Conservation (phyloP, 2,329 filamentous ascomycete genomes). For the Ramichloridium luteum region DNA sequence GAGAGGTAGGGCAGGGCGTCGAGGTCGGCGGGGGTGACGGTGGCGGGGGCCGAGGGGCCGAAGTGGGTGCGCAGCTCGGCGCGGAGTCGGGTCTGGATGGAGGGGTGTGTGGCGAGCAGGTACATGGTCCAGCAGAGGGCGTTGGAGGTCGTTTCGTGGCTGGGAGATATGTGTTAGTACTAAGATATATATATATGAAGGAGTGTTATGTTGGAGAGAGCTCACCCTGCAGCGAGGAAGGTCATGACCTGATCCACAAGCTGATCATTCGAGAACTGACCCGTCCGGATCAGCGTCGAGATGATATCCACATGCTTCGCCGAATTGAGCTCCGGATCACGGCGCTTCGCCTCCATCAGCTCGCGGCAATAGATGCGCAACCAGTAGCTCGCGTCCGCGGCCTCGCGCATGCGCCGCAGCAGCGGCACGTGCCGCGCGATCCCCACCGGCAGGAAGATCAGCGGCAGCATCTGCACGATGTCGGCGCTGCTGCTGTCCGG, state of each 20-base stretch:
- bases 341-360: constrained; percentile 1
- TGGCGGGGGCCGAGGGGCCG: background rate
- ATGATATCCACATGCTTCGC: constrained; percentile 26
- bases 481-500: background rate
- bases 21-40: constrained; percentile 29
- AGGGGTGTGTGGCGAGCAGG: constrained; percentile 39
- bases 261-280: constrained; percentile 37
- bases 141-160: constrained; percentile 62
- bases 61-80: constrained; percentile 1
- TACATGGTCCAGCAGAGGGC: constrained; percentile 63
- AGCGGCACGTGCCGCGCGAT: background rate
- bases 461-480: background rate
- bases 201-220: too few relatives aligned
- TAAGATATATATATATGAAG: too few relatives aligned
- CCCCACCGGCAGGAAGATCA: background rate
- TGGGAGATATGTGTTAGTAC: too few relatives aligned
- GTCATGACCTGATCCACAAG: constrained; percentile 43
- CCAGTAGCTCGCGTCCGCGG: background rate
- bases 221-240: constrained; percentile 37
- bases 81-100: constrained; percentile 2
- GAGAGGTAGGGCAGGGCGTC: constrained; percentile 64
- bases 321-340: background rate
- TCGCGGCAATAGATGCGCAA: background rate
- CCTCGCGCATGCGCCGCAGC: background rate
- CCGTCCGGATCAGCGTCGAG: constrained; percentile 38